Percentiles rank a stretch among this genome's conserved stretches.
phyloP scores from a whole-genome alignment of 345 rosid species.

The Aegle marmelos region DNA sequence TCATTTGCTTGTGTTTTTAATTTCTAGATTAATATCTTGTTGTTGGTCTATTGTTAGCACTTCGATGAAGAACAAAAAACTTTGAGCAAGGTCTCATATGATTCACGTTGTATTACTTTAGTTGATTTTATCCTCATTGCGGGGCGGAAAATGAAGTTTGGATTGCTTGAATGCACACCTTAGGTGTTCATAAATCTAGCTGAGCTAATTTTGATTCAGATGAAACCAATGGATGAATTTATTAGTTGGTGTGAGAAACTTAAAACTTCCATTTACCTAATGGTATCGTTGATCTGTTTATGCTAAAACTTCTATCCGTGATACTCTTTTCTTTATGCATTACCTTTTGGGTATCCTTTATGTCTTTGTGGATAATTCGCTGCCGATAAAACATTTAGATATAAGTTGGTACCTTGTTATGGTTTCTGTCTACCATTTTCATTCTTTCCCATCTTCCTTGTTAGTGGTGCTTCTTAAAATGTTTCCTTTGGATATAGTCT shows the following conservation, averaged over 20 bases:
- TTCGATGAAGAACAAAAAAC: neutral
- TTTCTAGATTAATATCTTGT: neutral
- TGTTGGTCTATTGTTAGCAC: neutral
- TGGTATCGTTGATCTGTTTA: neutral
- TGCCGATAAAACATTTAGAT: conserved; percentile 5
- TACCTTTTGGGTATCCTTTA: neutral
- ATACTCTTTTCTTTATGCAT: neutral
- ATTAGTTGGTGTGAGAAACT: neutral
- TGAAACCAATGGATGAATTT: conserved; percentile 4
- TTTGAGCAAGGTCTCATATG: neutral
- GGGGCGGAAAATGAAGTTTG: neutral
- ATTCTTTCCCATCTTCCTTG: neutral
- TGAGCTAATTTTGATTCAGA: neutral
- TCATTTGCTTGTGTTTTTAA: neutral
- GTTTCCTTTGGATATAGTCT: conserved; percentile 15
- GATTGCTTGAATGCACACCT: neutral
- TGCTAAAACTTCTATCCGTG: neutral
- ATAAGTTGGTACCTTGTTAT: neutral
- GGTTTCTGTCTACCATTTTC: conserved; percentile 5
- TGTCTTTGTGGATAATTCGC: neutral
- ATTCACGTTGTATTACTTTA: neutral
- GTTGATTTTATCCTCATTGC: conserved; percentile 1
- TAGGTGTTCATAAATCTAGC: neutral
- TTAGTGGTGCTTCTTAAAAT: conserved; percentile 22
- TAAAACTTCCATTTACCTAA: neutral